phyloP scores from a whole-genome alignment of 768 basidiomycete genomes.

The Trametes cingulata region DNA sequence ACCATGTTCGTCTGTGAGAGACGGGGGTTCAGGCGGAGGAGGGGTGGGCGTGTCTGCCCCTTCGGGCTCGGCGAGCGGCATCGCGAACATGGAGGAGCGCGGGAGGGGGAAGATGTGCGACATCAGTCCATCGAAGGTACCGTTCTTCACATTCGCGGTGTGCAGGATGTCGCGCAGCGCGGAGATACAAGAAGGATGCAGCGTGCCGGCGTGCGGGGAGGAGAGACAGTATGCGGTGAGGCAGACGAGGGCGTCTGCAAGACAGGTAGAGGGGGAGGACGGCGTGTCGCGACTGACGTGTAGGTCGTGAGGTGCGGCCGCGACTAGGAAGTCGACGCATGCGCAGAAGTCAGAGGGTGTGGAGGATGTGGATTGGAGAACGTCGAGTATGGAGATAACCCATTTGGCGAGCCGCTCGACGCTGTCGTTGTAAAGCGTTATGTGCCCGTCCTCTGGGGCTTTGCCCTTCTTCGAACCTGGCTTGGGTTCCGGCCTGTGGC shows the following conservation, averaged over 20 bases:
- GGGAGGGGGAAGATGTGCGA: conserved; percentile 16
- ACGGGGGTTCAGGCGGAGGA: too few species aligned
- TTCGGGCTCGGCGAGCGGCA: conserved; percentile 6
- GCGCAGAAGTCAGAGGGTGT: conserved; percentile 13
- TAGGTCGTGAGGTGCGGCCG: conserved; percentile 9
- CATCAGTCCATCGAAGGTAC: conserved; percentile 19
- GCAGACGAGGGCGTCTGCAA: conserved; percentile 15
- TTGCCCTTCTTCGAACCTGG: conserved; percentile 1
- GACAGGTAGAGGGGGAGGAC: conserved; percentile 4
- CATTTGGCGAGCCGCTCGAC: conserved; percentile 29
- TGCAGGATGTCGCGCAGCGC: conserved; percentile 7
- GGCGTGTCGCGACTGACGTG: conserved; percentile 5
- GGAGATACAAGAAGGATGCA: background rate
- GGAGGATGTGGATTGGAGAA: conserved; percentile 5
- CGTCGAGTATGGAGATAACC: conserved; percentile 26
- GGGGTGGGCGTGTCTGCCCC: conserved; percentile 10
- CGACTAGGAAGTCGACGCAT: conserved; percentile 29
- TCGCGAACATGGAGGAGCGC: conserved; percentile 5
- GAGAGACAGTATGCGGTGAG: conserved; percentile 19
- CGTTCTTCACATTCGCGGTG: conserved; percentile 7
- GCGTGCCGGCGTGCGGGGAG: background rate
- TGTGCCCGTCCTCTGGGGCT: background rate
- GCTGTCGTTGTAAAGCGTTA: background rate
- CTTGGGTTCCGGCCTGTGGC: conserved; percentile 1
- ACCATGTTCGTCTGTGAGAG: background rate